phyloP scores from a whole-genome alignment of 192 early-diverging fungal species.

The Umbelopsis ramanniana region DNA sequence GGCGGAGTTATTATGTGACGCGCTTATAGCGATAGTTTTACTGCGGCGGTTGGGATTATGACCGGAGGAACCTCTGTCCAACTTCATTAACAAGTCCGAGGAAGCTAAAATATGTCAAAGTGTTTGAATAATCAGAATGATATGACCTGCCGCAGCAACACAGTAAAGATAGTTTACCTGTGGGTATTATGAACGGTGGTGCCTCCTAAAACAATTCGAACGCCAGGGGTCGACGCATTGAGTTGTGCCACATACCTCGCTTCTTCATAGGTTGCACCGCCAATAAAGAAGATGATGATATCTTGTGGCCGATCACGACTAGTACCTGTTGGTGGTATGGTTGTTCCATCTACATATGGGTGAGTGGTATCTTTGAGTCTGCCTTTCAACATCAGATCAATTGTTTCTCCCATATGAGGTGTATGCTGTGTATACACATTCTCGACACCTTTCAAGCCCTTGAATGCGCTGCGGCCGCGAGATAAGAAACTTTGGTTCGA shows the following conservation, averaged over 20 bases:
- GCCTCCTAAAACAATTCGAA: conserved; percentile 89
- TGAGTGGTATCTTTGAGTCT: conserved; percentile 75
- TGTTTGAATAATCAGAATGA: background rate
- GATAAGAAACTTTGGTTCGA: conserved; percentile 87
- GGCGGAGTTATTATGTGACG: conserved; percentile 4
- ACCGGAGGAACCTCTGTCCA: conserved; percentile 9
- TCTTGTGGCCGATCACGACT: conserved; percentile 78
- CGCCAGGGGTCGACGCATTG: conserved; percentile 77
- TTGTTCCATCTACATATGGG: conserved; percentile 73
- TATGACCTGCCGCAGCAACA: background rate
- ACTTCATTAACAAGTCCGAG: background rate
- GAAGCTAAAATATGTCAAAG: background rate
- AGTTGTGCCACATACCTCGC: conserved; percentile 85
- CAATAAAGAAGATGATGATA: conserved; percentile 94
- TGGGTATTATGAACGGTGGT: conserved; percentile 85
- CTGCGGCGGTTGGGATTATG: background rate
- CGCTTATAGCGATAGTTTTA: background rate
- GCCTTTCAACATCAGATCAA: conserved; percentile 83
- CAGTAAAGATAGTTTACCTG: conserved; percentile 47
- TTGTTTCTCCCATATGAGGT: conserved; percentile 79
- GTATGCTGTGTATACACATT: conserved; percentile 98
- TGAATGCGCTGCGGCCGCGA: conserved; percentile 86
- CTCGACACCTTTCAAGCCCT: conserved; percentile 96
- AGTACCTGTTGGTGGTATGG: conserved; percentile 55
- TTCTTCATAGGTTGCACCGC: conserved; percentile 95